phyloP scores from a whole-genome alignment of 805 yeast genomes.

The Teunomyces tritomae region DNA sequence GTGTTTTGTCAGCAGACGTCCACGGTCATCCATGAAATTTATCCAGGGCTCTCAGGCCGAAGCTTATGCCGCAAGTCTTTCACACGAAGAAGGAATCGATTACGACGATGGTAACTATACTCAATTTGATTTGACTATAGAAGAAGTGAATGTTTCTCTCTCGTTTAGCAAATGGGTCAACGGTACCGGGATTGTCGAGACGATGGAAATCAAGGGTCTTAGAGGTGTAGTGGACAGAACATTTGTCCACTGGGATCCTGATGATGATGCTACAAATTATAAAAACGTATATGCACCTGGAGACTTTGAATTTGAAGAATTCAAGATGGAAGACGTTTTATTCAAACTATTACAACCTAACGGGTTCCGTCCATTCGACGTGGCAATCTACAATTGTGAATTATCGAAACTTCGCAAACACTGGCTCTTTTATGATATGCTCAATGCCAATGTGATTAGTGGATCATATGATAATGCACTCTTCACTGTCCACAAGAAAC shows the following conservation, averaged over 20 bases:
- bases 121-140: slow-evolving; percentile 89
- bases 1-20: slow-evolving; percentile 83
- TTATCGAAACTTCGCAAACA: slow-evolving; percentile 78
- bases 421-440: slow-evolving; percentile 86
- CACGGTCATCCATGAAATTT: slow-evolving; percentile 54
- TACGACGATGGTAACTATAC: slow-evolving; percentile 91
- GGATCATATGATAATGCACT: slow-evolving; percentile 93
- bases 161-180: slow-evolving; percentile 85
- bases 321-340: slow-evolving; percentile 79
- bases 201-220: slow-evolving; percentile 72
- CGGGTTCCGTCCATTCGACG: slow-evolving; percentile 77
- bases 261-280: slow-evolving; percentile 81
- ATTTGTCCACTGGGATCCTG: slow-evolving; percentile 77
- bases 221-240: slow-evolving; percentile 93
- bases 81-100: slow-evolving; percentile 28
- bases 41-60: slow-evolving; percentile 71
- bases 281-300: slow-evolving; percentile 74
- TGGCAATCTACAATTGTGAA: slow-evolving; percentile 85
- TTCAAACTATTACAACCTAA: slow-evolving; percentile 80
- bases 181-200: slow-evolving; percentile 84
- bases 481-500: slow-evolving; percentile 85
- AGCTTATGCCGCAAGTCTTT: slow-evolving; percentile 57
- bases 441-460: slow-evolving; percentile 79
- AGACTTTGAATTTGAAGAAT: slow-evolving; percentile 86
- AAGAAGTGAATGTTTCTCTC: slow-evolving; percentile 75